Evolutionary conservation across 2,329 filamentous ascomycete genomes (phyloP).

Genomic region (Lachnellula willkommii): DNA sequence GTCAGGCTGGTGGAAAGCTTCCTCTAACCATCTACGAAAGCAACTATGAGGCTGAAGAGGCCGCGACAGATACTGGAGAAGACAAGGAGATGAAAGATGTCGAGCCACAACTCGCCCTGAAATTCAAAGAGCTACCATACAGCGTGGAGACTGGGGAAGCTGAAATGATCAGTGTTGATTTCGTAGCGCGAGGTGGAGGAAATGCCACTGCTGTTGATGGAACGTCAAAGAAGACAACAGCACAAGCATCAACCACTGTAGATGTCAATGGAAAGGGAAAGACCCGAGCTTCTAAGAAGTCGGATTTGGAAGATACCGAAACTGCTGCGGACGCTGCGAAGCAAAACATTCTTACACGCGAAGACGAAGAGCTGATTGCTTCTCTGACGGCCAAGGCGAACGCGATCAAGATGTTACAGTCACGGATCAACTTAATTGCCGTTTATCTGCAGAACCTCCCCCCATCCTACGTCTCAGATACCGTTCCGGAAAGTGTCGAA

Average conservation of each 20-base stretch:
- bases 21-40: constrained; percentile 90
- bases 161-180: constrained; percentile 97
- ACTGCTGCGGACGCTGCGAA: constrained; percentile 37
- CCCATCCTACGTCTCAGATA: constrained; percentile 54
- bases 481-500: constrained; percentile 31
- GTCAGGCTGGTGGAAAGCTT: constrained; percentile 68
- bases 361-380: constrained; percentile 57
- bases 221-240: constrained; percentile 22
- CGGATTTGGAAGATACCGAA: constrained; percentile 26
- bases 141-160: constrained; percentile 90
- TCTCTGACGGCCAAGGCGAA: constrained; percentile 81
- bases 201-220: constrained; percentile 62
- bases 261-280: constrained; percentile 28
- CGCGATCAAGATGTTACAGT: constrained; percentile 87
- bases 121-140: constrained; percentile 79
- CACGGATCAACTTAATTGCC: constrained; percentile 65
- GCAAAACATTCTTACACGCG: constrained; percentile 50
- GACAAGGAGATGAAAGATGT: constrained; percentile 69
- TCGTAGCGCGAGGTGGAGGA: constrained; percentile 77
- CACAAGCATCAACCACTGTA: constrained; percentile 27
- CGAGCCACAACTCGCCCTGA: constrained; percentile 52
- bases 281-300: constrained; percentile 29
- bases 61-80: constrained; percentile 46
- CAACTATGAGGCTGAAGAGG: constrained; percentile 65
- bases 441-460: constrained; percentile 73